Evolutionary conservation across 208 protist genomes (phyloP).

Genomic region (Perkinsela sp.): DNA sequence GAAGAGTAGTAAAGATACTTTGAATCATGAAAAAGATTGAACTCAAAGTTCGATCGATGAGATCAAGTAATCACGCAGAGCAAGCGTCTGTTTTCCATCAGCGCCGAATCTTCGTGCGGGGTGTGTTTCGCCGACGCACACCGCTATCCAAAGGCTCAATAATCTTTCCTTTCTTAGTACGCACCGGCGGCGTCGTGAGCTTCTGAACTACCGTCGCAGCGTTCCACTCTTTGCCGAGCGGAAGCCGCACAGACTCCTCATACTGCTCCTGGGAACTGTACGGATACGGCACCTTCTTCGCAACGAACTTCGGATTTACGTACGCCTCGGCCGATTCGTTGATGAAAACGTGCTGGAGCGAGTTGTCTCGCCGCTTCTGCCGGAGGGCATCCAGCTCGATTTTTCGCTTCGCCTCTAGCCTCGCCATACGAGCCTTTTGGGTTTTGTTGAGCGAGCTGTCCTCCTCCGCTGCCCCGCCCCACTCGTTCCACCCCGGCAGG

Average conservation of each 20-base stretch:
- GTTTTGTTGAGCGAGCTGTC: conserved; percentile 34
- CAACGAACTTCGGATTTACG: conserved; percentile 45
- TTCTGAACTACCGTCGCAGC: conserved; percentile 43
- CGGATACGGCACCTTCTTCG: conserved; percentile 65
- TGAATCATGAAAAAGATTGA: too few species aligned
- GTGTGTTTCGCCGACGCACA: neutral
- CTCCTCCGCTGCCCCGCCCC: conserved; percentile 23
- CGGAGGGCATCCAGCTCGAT: conserved; percentile 40
- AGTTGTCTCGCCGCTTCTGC: conserved; percentile 43
- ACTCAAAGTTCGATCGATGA: too few species aligned
- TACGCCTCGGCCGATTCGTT: conserved; percentile 61
- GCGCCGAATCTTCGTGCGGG: neutral
- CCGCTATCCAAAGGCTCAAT: conserved; percentile 26
- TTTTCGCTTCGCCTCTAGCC: conserved; percentile 16
- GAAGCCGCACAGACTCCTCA: conserved; percentile 54
- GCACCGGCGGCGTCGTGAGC: conserved; percentile 34
- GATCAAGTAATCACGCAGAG: too few species aligned
- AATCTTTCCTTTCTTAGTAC: conserved; percentile 34
- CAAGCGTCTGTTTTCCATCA: too few species aligned
- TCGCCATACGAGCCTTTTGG: conserved; percentile 23
- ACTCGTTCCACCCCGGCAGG: conserved; percentile 68
- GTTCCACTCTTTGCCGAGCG: conserved; percentile 55
- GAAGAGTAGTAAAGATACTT: too few species aligned
- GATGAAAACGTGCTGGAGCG: conserved; percentile 66
- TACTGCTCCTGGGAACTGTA: conserved; percentile 63